phyloP scores from a whole-genome alignment of 2,329 filamentous ascomycete species.

The Fusarium sp. region DNA sequence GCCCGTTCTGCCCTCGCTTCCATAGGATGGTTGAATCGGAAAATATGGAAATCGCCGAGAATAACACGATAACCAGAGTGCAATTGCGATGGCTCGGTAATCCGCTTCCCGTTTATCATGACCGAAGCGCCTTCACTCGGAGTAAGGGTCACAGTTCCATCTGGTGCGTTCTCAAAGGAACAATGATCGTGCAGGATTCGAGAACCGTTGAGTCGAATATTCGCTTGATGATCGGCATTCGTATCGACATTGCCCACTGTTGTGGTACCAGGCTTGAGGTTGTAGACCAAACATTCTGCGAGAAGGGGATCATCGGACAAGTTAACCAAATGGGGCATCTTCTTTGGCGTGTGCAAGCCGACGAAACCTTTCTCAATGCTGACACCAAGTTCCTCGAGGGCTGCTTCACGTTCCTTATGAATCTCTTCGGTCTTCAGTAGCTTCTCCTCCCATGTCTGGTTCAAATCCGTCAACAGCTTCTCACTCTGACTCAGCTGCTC shows the following conservation, averaged over 20 bases:
- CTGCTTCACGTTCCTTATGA: constrained; percentile 95
- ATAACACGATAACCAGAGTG: constrained; percentile 96
- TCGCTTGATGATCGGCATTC: constrained; percentile 77
- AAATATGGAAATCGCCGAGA: constrained; percentile 97
- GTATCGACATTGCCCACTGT: constrained; percentile 95
- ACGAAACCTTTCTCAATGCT: constrained; percentile 99
- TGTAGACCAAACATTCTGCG: constrained; percentile 96
- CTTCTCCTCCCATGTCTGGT: constrained; percentile 99
- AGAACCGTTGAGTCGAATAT: constrained; percentile 93
- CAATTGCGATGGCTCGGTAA: constrained; percentile 85
- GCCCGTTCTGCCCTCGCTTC: constrained; percentile 93
- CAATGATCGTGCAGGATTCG: constrained; percentile 95
- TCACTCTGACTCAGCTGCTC: constrained; percentile 97
- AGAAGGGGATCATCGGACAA: constrained; percentile 93
- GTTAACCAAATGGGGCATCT: constrained; percentile 99
- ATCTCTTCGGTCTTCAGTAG: constrained; percentile 94
- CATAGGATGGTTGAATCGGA: constrained; percentile 97
- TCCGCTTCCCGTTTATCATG: constrained; percentile 96
- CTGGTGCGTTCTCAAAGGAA: constrained; percentile 85
- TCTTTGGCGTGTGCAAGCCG: constrained; percentile 94
- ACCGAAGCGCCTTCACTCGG: constrained; percentile 93
- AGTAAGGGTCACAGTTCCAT: constrained; percentile 91
- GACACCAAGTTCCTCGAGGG: constrained; percentile 95
- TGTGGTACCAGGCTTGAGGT: constrained; percentile 93
- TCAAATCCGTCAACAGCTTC: constrained; percentile 94